Base-by-base conservation (phyloP, 306 rosid genomes). In the Cyamopsis tetragonoloba region DNA sequence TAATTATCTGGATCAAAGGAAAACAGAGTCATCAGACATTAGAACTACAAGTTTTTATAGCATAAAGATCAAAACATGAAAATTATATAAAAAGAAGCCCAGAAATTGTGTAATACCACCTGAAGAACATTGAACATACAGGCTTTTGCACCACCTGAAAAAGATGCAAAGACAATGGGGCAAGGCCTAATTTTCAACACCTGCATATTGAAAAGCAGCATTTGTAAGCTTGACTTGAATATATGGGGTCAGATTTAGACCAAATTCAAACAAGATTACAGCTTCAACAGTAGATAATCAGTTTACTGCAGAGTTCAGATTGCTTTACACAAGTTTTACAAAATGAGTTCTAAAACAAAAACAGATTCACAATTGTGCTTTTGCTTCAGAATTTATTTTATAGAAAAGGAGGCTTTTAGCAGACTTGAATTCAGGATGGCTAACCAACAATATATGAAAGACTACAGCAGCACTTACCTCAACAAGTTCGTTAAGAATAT, bases 111-210 rank as follows among this genome's bases (percentile, higher is more conserved):
- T n/a, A n/a, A n/a, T n/a, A n/a, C n/a, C 77, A 93, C 99, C 99
- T 86, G 95, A 74, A 93, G 88, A 82, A 89, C 78, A 79, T 84
- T 85, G 57, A 67, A 62, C 98, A 93, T 86, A 69, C 96, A 93
- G 62, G 96, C 80, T 83, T 82, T 88, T 41, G 98, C 79, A 74
- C 97, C 98, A 10, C 98, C 98, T 27, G 97, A 89, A 76, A 93
- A 89, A 32, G 98, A 89, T 9, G 88, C 90, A 41, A 93, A 85
- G 18, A 93, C 95, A 66, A 93, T 66, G 14, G 97, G 99, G 77
- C 96, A 78, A 24, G 85, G 93, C 82, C 87, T 85, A 37, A 58
- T 64, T 73, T 82, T 92, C 66, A 89, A 78, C 71, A 81, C 96
- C 98, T 92, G 77, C 66, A 82, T 60, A 73, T 60, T 53, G 18